Evolutionary conservation across 2,329 filamentous ascomycete species (phyloP).

Genomic region (Fusarium torulosum): DNA sequence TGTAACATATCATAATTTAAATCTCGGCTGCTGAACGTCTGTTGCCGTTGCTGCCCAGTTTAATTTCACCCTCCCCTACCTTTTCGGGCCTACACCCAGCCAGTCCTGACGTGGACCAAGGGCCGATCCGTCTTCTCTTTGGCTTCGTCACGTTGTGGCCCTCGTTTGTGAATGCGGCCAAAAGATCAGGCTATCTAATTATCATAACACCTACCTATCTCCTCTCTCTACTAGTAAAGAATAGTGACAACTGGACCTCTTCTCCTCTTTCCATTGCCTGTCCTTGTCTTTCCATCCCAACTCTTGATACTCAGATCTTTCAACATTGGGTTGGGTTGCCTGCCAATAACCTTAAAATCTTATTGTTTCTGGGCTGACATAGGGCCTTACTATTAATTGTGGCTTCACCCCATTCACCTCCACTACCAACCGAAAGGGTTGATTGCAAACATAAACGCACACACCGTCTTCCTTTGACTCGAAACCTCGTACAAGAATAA

Average conservation of each 20-base stretch:
- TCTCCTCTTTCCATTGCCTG: conserved; percentile 1
- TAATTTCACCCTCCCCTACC: conserved; percentile 32
- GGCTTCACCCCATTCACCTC: conserved; percentile 30
- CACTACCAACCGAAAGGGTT: conserved; percentile 13
- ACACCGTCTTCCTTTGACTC: conserved; percentile 20
- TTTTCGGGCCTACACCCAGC: conserved; percentile 31
- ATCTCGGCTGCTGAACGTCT: conserved; percentile 20
- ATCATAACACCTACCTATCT: conserved; percentile 13
- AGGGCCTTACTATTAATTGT: conserved; percentile 34
- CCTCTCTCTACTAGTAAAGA: conserved; percentile 26
- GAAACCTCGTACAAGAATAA: conserved; percentile 28
- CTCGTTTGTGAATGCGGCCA: conserved; percentile 17
- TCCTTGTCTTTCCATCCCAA: conserved; percentile 5
- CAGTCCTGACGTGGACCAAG: conserved; percentile 47
- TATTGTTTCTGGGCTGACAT: conserved; percentile 43
- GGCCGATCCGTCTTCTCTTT: conserved; percentile 45
- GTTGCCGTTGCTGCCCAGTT: conserved; percentile 34
- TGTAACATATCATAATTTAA: conserved; percentile 27
- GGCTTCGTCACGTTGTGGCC: conserved; percentile 21
- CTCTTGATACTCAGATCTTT: conserved; percentile 23
- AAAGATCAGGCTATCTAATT: conserved; percentile 10
- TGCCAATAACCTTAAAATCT: conserved; percentile 44
- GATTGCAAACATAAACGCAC: conserved; percentile 18
- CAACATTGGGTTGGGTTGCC: conserved; percentile 40
- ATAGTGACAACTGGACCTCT: conserved; percentile 12